Percentiles rank a stretch among this genome's conserved stretches.
Conservation (phyloP, 2,329 filamentous ascomycete genomes). For the Penicillium sp. region DNA sequence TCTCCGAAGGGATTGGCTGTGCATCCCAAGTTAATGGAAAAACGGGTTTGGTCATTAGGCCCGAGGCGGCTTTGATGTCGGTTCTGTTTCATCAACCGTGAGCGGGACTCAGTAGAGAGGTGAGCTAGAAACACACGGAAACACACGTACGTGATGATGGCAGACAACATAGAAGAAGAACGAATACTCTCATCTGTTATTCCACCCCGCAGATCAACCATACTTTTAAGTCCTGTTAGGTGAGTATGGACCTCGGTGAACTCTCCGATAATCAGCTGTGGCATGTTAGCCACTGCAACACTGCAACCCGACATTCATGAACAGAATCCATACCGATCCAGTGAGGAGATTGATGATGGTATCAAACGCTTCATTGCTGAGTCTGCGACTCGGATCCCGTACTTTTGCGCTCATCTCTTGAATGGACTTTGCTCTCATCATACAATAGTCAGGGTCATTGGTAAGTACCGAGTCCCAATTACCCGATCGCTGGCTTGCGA, state of each 20-base stretch:
- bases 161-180: conserved; percentile 26
- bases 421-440: conserved; percentile 41
- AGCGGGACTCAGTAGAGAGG: neutral
- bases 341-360: conserved; percentile 41
- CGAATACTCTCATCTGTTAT: conserved; percentile 29
- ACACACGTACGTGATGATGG: conserved; percentile 32
- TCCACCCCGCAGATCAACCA: conserved; percentile 41
- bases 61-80: conserved; percentile 38
- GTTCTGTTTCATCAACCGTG: conserved; percentile 23
- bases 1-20: conserved; percentile 29
- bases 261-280: conserved; percentile 38
- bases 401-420: conserved; percentile 36
- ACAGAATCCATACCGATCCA: conserved; percentile 33
- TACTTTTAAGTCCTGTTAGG: conserved; percentile 37
- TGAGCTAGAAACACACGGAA: conserved; percentile 2
- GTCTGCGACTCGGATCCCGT: conserved; percentile 26
- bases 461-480: conserved; percentile 23
- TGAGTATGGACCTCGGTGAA: conserved; percentile 43
- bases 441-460: conserved; percentile 39
- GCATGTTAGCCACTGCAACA: conserved; percentile 12
- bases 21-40: conserved; percentile 38
- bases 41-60: conserved; percentile 35
- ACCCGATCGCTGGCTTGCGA: conserved; percentile 29
- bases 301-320: neutral
- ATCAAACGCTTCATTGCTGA: conserved; percentile 38